phyloP scores from a whole-genome alignment of 306 rosid species.

The Morella rubra region DNA sequence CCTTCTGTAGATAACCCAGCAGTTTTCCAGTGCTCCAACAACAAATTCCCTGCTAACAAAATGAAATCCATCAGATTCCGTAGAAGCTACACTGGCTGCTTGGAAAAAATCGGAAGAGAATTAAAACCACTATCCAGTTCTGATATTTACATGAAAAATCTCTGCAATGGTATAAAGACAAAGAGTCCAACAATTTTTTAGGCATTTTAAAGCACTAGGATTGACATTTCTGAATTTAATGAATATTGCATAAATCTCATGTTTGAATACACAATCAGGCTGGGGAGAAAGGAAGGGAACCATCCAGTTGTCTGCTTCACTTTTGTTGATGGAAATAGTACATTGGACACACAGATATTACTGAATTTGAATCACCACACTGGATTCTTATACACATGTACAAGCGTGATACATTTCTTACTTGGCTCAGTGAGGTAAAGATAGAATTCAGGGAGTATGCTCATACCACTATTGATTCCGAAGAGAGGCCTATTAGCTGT shows the following conservation, averaged over 20 bases:
- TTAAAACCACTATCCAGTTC: not conserved
- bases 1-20: conserved; percentile 72
- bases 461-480: not conserved
- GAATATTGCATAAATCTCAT: not conserved
- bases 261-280: not conserved
- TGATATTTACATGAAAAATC: not conserved
- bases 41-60: conserved; percentile 53
- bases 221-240: not conserved
- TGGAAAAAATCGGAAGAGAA: not conserved
- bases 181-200: not conserved
- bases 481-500: not conserved
- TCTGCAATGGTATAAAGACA: not conserved
- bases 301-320: not conserved
- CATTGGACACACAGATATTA: not conserved
- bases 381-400: not conserved
- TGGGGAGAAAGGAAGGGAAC: not conserved
- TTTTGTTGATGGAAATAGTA: not conserved
- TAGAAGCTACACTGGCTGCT: not conserved
- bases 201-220: not conserved
- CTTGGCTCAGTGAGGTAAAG: not conserved
- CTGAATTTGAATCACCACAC: not conserved
- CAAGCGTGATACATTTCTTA: not conserved
- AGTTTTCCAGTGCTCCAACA: conserved; percentile 76
- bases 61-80: not conserved
- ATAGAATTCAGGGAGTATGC: not conserved